A percentile compares a stretch with the other conserved stretches of the same genome.
Conservation (phyloP, 2,329 filamentous ascomycete genomes). For the Monosporascus sp. region DNA sequence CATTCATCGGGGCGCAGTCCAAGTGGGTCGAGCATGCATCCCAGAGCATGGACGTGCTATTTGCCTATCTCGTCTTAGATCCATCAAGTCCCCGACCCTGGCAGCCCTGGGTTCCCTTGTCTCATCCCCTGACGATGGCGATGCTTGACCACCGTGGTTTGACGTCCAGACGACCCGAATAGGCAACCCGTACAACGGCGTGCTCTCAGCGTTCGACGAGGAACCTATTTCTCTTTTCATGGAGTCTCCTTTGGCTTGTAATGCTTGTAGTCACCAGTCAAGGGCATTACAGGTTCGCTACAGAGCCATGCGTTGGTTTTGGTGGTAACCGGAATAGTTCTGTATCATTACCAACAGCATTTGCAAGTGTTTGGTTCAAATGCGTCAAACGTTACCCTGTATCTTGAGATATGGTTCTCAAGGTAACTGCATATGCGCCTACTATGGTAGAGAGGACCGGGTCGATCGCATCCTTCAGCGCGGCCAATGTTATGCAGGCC, state of each 20-base stretch:
- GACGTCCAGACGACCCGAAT: neutral
- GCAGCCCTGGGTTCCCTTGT: neutral
- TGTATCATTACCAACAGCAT: no score
- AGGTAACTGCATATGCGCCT: neutral
- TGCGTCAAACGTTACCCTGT: no score
- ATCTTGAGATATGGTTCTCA: neutral
- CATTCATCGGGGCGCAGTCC: constrained; percentile 30
- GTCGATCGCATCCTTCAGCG: neutral
- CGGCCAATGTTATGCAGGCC: neutral
- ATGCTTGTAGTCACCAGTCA: no score
- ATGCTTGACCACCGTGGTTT: neutral
- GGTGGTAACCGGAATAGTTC: no score
- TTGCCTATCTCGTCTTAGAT: constrained; percentile 6
- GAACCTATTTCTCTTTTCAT: neutral
- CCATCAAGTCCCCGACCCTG: neutral
- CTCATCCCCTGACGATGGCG: neutral
- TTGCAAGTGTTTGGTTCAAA: no score
- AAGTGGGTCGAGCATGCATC: constrained; percentile 18
- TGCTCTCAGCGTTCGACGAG: neutral
- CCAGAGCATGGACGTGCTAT: constrained; percentile 14
- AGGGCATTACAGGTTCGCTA: no score
- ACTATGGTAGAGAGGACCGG: neutral
- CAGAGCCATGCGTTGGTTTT: no score
- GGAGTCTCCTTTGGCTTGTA: no score
- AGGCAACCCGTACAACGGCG: neutral